Evolutionary conservation across 139 green algal species (phyloP).

Genomic region (Eudorina sp.): DNA sequence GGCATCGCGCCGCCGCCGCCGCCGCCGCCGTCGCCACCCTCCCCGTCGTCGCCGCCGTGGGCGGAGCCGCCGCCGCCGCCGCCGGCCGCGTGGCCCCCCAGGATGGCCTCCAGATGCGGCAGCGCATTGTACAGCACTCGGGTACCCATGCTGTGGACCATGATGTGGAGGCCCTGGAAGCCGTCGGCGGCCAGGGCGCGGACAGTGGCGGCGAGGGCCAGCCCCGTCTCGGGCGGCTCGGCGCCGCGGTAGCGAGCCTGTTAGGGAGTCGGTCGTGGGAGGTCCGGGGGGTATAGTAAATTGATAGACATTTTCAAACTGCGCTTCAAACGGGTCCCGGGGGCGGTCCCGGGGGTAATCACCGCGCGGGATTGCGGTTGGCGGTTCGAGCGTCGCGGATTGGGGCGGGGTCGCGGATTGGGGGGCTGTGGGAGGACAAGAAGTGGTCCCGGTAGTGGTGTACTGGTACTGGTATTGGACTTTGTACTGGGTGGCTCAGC

Average conservation of each 20-base stretch:
- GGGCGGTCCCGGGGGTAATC: too few species aligned
- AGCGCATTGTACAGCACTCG: slow-evolving; percentile 51
- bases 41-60: not conserved
- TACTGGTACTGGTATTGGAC: too few species aligned
- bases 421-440: too few species aligned
- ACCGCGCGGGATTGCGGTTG: too few species aligned
- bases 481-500: too few species aligned
- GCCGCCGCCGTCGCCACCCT: not conserved
- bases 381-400: too few species aligned
- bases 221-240: slow-evolving; percentile 27
- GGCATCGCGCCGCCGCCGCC: not conserved
- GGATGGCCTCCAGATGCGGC: slow-evolving; percentile 47
- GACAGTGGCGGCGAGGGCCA: slow-evolving; percentile 34
- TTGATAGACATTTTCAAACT: too few species aligned
- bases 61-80: not conserved
- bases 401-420: too few species aligned
- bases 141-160: slow-evolving; percentile 57
- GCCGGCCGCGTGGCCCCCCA: not conserved
- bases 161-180: slow-evolving; percentile 51
- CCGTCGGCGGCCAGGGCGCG: slow-evolving; percentile 40
- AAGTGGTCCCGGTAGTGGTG: too few species aligned
- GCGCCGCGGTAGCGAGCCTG: slow-evolving; percentile 28
- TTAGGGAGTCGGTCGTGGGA: not conserved
- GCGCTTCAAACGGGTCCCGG: too few species aligned
- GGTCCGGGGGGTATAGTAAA: too few species aligned